Conservation (phyloP, 345 rosid genomes). For the Eucalyptus tenuipes region DNA sequence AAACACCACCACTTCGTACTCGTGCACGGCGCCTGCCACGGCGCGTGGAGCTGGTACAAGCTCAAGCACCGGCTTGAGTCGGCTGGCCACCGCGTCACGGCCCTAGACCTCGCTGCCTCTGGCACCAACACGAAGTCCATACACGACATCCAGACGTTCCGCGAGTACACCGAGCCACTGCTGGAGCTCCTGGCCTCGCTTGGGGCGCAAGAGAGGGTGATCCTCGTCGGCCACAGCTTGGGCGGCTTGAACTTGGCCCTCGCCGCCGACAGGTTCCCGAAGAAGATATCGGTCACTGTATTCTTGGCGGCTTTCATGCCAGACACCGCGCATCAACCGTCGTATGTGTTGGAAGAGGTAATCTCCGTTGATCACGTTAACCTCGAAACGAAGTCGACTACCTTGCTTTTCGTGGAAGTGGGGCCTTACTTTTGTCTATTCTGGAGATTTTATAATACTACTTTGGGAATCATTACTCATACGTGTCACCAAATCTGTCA, state of each 20-base stretch:
- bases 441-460: not conserved
- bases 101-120: constrained; percentile 32
- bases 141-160: constrained; percentile 21
- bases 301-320: not conserved
- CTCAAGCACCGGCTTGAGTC: constrained; percentile 37
- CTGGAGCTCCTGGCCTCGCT: constrained; percentile 15
- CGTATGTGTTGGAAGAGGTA: not conserved
- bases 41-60: constrained; percentile 67
- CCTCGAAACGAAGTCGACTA: not conserved
- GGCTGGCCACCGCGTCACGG: constrained; percentile 34
- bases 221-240: constrained; percentile 63
- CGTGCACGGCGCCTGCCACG: constrained; percentile 57
- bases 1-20: constrained; percentile 29
- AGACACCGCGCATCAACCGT: not conserved
- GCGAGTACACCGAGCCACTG: constrained; percentile 34
- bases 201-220: constrained; percentile 19
- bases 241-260: constrained; percentile 50
- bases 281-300: not conserved
- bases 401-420: not conserved
- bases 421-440: not conserved
- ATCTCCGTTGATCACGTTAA: not conserved
- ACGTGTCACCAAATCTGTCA: not conserved
- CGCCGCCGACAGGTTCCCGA: constrained; percentile 2
- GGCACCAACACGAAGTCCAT: constrained; percentile 29
- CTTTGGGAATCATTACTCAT: not conserved